Percentiles rank a stretch among this genome's conserved stretches.
Conservation (phyloP, 2,329 filamentous ascomycete species). For the Aspergillus sp. region DNA sequence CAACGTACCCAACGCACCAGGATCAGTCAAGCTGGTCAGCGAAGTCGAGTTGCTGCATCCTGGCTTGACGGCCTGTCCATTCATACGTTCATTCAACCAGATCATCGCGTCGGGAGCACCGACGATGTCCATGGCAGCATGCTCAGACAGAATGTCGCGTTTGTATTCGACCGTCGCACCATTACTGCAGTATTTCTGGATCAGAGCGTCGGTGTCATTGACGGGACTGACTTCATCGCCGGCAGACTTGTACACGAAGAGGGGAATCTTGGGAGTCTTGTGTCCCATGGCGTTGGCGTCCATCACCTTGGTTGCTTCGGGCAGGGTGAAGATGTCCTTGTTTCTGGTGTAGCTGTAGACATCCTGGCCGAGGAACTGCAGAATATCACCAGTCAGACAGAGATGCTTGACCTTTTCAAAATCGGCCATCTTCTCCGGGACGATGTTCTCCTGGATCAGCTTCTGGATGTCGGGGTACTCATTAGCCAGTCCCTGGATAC, state of each 20-base stretch:
- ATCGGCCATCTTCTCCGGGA: conserved; percentile 10
- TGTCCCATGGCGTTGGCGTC: conserved; percentile 29
- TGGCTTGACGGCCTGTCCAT: conserved; percentile 4
- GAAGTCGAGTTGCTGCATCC: conserved; percentile 10
- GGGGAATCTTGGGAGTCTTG: conserved; percentile 42
- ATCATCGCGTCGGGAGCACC: conserved; percentile 28
- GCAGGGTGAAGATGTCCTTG: conserved; percentile 10
- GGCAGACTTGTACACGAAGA: conserved; percentile 50
- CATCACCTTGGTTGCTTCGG: conserved; percentile 9
- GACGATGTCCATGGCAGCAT: conserved; percentile 31
- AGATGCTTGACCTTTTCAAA: conserved; percentile 16
- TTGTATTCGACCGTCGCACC: conserved; percentile 42
- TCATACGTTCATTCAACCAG: conserved; percentile 23
- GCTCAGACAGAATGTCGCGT: conserved; percentile 41
- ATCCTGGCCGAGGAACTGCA: conserved; percentile 14
- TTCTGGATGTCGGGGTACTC: conserved; percentile 18
- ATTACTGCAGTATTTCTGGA: conserved; percentile 37
- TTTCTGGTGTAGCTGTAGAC: conserved; percentile 16
- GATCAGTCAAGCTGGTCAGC: conserved; percentile 11
- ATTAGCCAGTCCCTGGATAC: conserved; percentile 21
- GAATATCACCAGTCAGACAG: conserved; percentile 16
- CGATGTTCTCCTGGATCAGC: conserved; percentile 11
- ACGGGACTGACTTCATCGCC: conserved; percentile 43
- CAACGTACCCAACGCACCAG: conserved; percentile 4
- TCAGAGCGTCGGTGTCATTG: conserved; percentile 40